A percentile compares a stretch with the other conserved stretches of the same genome.
phyloP scores from a whole-genome alignment of 352 stramenopile genomes.

The Achlya hypogyna region DNA sequence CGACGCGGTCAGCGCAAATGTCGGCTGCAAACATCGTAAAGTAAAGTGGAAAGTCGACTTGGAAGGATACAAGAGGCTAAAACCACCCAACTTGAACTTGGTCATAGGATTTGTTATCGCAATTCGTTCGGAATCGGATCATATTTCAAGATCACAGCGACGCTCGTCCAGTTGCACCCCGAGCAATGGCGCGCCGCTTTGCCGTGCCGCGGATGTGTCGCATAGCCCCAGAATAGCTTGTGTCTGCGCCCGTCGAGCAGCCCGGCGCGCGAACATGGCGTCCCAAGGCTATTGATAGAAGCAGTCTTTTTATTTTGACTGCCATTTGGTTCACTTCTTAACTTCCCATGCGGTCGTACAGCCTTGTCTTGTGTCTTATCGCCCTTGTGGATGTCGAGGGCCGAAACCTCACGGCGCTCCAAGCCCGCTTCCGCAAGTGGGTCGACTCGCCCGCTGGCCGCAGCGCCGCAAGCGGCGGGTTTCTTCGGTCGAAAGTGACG shows the following conservation, averaged over 20 bases:
- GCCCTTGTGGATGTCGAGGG: neutral
- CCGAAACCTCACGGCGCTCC: neutral
- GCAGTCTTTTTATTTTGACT: too few species aligned
- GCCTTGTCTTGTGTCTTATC: neutral
- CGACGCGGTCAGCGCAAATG: constrained; percentile 58
- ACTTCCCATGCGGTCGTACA: neutral
- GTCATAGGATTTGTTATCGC: neutral
- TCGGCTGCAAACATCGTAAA: constrained; percentile 41
- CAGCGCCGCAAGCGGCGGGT: neutral
- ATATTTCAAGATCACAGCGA: too few species aligned
- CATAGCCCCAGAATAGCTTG: too few species aligned
- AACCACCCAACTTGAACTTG: neutral
- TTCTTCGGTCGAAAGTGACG: neutral
- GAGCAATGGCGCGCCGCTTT: too few species aligned
- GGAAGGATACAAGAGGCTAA: neutral
- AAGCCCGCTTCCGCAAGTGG: neutral
- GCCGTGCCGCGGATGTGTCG: too few species aligned
- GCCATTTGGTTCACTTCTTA: too few species aligned
- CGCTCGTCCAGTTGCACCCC: too few species aligned
- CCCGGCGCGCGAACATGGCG: too few species aligned
- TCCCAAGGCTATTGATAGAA: too few species aligned
- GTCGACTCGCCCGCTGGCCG: neutral
- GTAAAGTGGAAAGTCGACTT: neutral
- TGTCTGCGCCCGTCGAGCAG: too few species aligned
- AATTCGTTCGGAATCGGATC: too few species aligned